Conservation (phyloP, 208 protist species). For the Leptomonas pyrrhocoris region DNA sequence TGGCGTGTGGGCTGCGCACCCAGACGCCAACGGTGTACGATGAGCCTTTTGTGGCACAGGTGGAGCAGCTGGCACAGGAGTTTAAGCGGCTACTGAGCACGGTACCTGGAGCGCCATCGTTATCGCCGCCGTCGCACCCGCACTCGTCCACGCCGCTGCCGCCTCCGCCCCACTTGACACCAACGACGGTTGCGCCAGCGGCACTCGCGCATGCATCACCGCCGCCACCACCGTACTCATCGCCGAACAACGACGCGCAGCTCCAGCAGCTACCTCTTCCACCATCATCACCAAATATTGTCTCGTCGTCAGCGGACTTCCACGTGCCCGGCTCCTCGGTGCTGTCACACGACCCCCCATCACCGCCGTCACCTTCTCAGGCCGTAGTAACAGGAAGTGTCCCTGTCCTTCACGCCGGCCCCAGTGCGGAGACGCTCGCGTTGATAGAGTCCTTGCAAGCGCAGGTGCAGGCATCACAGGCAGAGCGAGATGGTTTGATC, state of each 20-base stretch:
- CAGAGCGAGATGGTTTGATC: constrained; percentile 7
- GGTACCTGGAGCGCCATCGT: neutral
- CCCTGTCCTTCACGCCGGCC: neutral
- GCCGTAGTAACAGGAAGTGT: neutral
- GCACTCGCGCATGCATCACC: neutral
- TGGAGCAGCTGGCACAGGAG: constrained; percentile 37
- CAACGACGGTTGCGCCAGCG: neutral
- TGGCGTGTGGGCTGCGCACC: constrained; percentile 46
- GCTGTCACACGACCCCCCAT: neutral
- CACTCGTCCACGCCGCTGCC: neutral
- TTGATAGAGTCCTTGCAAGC: constrained; percentile 19
- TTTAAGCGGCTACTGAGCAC: constrained; percentile 31
- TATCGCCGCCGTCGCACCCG: neutral
- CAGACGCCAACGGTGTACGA: constrained; percentile 63
- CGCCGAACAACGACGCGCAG: neutral
- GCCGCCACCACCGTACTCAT: constrained; percentile 1
- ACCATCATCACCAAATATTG: neutral
- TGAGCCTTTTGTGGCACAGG: constrained; percentile 28
- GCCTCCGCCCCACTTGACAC: neutral
- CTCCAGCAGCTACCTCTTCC: neutral
- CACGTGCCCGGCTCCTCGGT: neutral
- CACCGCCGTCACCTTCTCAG: neutral
- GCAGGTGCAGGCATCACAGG: constrained; percentile 17
- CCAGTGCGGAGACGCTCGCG: neutral
- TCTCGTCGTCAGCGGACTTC: neutral